These are phyloP conservation scores for Penicillium longicatenatum DNA, from an alignment of 495 filamentous ascomycete species.

Conservation along the genomic window DNA sequence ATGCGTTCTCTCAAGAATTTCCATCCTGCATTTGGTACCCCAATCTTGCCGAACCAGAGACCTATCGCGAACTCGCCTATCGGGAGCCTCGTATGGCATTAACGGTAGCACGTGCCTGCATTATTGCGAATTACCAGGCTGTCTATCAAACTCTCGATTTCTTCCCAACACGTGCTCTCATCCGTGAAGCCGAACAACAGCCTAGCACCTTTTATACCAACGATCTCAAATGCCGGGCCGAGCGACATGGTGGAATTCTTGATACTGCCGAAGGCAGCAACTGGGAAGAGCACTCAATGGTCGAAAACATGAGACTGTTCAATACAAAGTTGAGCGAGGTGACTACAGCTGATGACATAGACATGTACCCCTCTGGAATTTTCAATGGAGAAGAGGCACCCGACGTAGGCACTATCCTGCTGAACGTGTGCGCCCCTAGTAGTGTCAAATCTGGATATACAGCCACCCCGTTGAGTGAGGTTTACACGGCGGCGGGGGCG, in stretches of 20 bases:
- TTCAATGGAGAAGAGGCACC: background rate
- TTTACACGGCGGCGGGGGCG: background rate
- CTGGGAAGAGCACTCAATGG: background rate
- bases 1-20: background rate
- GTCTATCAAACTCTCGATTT: background rate
- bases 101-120: background rate
- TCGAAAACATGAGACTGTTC: background rate
- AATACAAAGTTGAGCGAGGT: background rate
- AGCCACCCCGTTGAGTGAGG: background rate
- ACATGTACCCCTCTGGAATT: background rate
- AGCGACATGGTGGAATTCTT: background rate
- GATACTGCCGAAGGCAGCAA: background rate
- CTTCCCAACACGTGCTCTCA: background rate
- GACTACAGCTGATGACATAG: background rate
- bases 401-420: background rate
- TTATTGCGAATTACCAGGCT: background rate
- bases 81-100: background rate
- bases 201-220: background rate
- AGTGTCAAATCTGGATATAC: background rate
- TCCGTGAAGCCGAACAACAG: background rate
- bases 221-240: background rate
- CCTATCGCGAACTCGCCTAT: background rate
- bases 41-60: background rate
- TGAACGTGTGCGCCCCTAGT: background rate
- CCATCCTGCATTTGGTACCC: background rate